Conservation (phyloP, 495 filamentous ascomycete genomes). For the Penicillium lividum region DNA sequence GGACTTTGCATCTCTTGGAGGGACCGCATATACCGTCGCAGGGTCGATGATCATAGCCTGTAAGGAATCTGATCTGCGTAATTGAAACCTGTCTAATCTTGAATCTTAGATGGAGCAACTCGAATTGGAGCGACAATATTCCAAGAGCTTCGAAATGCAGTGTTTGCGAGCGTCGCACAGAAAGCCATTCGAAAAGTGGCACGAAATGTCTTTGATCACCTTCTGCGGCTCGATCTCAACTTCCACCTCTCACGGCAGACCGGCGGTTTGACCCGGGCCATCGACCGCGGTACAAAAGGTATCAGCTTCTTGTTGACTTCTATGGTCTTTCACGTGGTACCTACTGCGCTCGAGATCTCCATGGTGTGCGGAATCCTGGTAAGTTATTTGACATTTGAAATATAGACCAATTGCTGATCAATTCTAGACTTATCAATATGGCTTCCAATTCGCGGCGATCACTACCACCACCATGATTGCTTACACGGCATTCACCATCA, state of each 20-base stretch:
- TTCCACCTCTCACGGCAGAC: slow-evolving; percentile 95
- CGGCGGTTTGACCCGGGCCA: slow-evolving; percentile 88
- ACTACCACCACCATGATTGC: slow-evolving; percentile 88
- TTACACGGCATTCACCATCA: slow-evolving; percentile 93
- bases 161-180: slow-evolving; percentile 95
- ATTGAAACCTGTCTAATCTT: slow-evolving; percentile 14
- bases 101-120: slow-evolving; percentile 69
- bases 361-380: slow-evolving; percentile 91
- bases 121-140: slow-evolving; percentile 84
- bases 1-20: slow-evolving; percentile 78
- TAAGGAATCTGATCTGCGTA: slow-evolving; percentile 34
- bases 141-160: slow-evolving; percentile 89
- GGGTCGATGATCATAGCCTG: slow-evolving; percentile 89
- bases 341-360: slow-evolving; percentile 88
- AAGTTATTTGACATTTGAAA: slow-evolving; percentile 13
- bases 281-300: slow-evolving; percentile 95
- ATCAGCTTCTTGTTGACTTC: slow-evolving; percentile 96
- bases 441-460: slow-evolving; percentile 85
- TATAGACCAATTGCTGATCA: slow-evolving; percentile 11
- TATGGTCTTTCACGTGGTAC: slow-evolving; percentile 97
- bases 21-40: slow-evolving; percentile 83
- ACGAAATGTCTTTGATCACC: slow-evolving; percentile 86
- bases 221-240: slow-evolving; percentile 84
- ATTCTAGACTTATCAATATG: slow-evolving; percentile 87
- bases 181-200: slow-evolving; percentile 93